phyloP scores from a whole-genome alignment of 805 yeast species.

The Myxozyma melibiosi region DNA sequence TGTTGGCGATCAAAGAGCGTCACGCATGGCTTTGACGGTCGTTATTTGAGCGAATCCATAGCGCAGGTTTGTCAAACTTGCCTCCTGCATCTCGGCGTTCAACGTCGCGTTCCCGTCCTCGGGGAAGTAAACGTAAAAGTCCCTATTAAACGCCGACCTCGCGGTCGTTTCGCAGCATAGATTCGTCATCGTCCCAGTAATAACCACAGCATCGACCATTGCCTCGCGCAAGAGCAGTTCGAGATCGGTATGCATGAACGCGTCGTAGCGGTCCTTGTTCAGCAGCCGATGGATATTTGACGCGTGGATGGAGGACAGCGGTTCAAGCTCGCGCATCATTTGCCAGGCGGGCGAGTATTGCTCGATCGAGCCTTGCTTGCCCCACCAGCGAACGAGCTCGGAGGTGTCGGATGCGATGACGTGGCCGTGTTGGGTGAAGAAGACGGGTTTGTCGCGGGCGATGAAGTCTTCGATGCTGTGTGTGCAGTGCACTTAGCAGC shows the following conservation, averaged over 20 bases:
- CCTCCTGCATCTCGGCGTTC: conserved; percentile 17
- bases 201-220: conserved; percentile 11
- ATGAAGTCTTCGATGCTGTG: conserved; percentile 14
- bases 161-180: conserved; percentile 33
- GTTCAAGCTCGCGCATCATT: conserved; percentile 20
- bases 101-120: conserved; percentile 28
- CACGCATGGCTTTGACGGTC: conserved; percentile 2
- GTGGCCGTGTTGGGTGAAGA: conserved; percentile 32
- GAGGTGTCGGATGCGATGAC: conserved; percentile 13
- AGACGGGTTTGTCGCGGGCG: conserved; percentile 10
- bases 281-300: not conserved
- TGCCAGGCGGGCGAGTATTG: conserved; percentile 28
- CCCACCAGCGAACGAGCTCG: conserved; percentile 27
- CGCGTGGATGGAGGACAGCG: not conserved
- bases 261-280: conserved; percentile 29
- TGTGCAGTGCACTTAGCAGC: too few relatives aligned
- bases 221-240: conserved; percentile 10
- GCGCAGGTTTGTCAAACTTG: conserved; percentile 15
- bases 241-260: conserved; percentile 24
- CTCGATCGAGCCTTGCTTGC: conserved; percentile 22
- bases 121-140: conserved; percentile 28
- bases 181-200: conserved; percentile 30
- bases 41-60: conserved; percentile 27
- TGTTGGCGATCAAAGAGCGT: conserved; percentile 7
- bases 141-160: conserved; percentile 24